Conservation (phyloP, 345 rosid genomes). For the Eucalyptus marginata region DNA sequence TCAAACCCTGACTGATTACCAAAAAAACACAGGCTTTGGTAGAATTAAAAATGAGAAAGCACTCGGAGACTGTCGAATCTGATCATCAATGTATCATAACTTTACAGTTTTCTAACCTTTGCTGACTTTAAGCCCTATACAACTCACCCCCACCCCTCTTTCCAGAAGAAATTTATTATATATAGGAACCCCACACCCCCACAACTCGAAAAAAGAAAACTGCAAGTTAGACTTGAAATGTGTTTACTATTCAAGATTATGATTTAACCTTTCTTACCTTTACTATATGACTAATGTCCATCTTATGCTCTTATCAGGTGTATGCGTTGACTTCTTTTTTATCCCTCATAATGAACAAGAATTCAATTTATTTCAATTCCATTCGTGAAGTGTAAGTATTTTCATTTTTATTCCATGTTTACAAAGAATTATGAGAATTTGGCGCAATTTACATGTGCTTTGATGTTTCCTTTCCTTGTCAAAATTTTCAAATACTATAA, state of each 20-base stretch:
- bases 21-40: background rate
- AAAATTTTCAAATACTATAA: background rate
- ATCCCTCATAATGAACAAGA: slow-evolving; percentile 49
- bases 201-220: background rate
- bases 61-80: background rate
- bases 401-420: background rate
- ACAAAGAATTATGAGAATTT: background rate
- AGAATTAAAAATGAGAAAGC: background rate
- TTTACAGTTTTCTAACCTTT: background rate
- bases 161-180: background rate
- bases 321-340: slow-evolving; percentile 90
- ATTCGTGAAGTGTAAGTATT: slow-evolving; percentile 87
- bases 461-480: background rate
- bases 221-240: background rate
- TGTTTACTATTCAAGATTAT: background rate
- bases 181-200: background rate
- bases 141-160: background rate
- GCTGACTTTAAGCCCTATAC: background rate
- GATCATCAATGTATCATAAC: background rate
- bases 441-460: background rate
- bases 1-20: background rate
- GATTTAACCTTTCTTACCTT: background rate
- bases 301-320: slow-evolving; percentile 32
- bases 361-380: slow-evolving; percentile 93
- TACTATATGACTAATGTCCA: background rate